Base-by-base conservation (phyloP, 805 yeast genomes). In the Cyberlindnera maclurae region DNA sequence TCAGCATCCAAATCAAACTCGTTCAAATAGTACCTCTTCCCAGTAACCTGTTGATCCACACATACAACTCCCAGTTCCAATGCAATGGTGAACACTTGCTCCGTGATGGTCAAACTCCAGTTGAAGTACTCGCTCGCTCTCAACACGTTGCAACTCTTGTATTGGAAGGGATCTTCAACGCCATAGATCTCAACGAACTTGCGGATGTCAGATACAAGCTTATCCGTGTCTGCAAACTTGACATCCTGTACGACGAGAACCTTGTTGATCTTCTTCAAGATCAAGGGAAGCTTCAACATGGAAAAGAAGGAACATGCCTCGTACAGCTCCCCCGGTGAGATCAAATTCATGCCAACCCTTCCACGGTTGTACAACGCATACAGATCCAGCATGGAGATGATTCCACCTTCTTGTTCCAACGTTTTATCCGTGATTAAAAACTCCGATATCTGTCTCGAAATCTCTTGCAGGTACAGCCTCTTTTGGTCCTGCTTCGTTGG, bases 381-480 rank as follows among this genome's bases (percentile, higher is more conserved):
- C 15, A 82, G 52, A 49, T 82, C 90, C 36, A 74, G 69, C 26
- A 82, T 48, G 0, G 86, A 68, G 12, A 82, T 64, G 15, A 78
- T 63, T 3, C 83, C 85, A 33, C 80, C 79, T 34, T 69, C 70
- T 27, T 63, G 64, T 30, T 63, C 67, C 40, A 79, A 48, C 17
- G 78, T 50, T 36, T 75, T 55, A 43, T 63, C 53, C 44, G 59
- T 58, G 9, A 65, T 60, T 9, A 84, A 63, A 57, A 77, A 88
- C 49, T 84, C 95, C 30, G 86, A 79, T 3, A 90, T 55, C 51
- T 86, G 89, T 38, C 95, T 69, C 0, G 96, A 75, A 13, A 87
- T 62, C 51, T 87, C 96, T 42, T 77, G 75, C 22, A 72, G 60
- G 43, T 71, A 74, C n/a, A 70, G 49, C 15, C 61, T 48, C 46